Conservation (phyloP, 2,329 filamentous ascomycete species). For the Exophiala xenobiotica region DNA sequence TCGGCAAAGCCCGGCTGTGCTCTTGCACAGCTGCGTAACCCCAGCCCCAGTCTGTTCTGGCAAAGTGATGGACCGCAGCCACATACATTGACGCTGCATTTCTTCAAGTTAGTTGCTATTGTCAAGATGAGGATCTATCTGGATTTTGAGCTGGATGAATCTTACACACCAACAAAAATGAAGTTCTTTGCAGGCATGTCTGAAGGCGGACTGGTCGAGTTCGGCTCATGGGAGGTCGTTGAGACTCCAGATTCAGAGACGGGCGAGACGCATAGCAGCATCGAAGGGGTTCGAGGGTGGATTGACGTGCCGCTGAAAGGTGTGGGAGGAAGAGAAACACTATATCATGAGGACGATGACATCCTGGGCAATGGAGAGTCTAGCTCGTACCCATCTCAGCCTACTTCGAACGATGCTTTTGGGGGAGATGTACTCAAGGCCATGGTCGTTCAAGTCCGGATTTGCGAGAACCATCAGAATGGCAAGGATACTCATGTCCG, state of each 20-base stretch:
- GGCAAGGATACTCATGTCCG: constrained; percentile 98
- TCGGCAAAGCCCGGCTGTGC: constrained; percentile 63
- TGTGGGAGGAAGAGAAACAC: constrained; percentile 52
- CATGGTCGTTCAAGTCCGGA: constrained; percentile 84
- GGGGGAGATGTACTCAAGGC: constrained; percentile 76
- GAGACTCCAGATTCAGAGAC: constrained; percentile 52
- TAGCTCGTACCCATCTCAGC: constrained; percentile 12
- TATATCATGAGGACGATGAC: constrained; percentile 26
- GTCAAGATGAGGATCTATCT: constrained; percentile 59
- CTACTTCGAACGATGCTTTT: constrained; percentile 10
- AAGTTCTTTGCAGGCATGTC: constrained; percentile 85
- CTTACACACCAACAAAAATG: constrained; percentile 93
- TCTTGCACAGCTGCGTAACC: constrained; percentile 58
- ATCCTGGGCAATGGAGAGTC: constrained; percentile 17
- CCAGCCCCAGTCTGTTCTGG: constrained; percentile 60
- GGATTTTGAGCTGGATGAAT: constrained; percentile 90
- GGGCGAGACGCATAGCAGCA: constrained; percentile 28
- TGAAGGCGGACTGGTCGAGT: constrained; percentile 86
- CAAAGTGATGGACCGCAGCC: constrained; percentile 67
- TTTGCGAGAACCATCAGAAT: constrained; percentile 97
- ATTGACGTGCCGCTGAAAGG: constrained; percentile 73
- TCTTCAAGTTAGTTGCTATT: constrained; percentile 57
- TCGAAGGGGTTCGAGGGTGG: constrained; percentile 65
- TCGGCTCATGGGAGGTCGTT: constrained; percentile 74
- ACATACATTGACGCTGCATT: constrained; percentile 62